A percentile compares a stretch with the other conserved stretches of the same genome.
Evolutionary conservation across 768 basidiomycete species (phyloP).

Genomic region (Cytidiella melzeri): DNA sequence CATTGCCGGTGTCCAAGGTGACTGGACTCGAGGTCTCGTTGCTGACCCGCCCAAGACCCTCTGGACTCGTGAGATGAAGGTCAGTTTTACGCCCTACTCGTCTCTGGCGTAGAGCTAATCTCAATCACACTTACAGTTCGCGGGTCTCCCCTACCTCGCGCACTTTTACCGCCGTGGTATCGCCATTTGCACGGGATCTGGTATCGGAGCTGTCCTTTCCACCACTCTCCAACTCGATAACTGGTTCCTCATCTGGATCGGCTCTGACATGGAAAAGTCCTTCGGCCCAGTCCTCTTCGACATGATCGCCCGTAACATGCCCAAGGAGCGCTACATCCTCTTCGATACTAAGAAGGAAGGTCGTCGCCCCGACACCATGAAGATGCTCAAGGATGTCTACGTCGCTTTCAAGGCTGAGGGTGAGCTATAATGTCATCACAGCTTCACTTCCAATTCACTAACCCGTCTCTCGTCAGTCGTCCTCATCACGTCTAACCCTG

Average conservation of each 20-base stretch:
- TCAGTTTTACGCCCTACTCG: no score
- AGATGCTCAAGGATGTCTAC: constrained; percentile 65
- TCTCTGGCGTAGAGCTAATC: no score
- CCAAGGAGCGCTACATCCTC: constrained; percentile 64
- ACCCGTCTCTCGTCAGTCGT: constrained; percentile 34
- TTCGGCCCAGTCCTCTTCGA: constrained; percentile 78
- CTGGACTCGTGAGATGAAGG: constrained; percentile 80
- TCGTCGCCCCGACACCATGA: constrained; percentile 74
- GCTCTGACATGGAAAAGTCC: constrained; percentile 78
- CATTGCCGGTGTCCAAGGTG: constrained; percentile 72
- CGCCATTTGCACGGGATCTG: constrained; percentile 77
- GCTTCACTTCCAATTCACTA: neutral
- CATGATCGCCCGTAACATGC: constrained; percentile 64
- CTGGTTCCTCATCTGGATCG: constrained; percentile 79
- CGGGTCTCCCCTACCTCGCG: constrained; percentile 76
- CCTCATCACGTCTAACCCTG: constrained; percentile 76
- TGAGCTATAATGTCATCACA: constrained; percentile 5
- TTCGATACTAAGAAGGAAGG: constrained; percentile 76
- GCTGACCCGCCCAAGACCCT: constrained; percentile 61
- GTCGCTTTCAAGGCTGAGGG: constrained; percentile 66
- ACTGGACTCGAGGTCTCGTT: constrained; percentile 71
- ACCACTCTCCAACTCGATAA: constrained; percentile 68
- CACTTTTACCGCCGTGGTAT: constrained; percentile 74
- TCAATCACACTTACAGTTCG: no score
- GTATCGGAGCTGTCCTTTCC: constrained; percentile 72